Evolutionary conservation across 345 rosid species (phyloP), one percentile per base, ranked within the genome.

Genomic region (Cardamine resedifolia): DNA sequence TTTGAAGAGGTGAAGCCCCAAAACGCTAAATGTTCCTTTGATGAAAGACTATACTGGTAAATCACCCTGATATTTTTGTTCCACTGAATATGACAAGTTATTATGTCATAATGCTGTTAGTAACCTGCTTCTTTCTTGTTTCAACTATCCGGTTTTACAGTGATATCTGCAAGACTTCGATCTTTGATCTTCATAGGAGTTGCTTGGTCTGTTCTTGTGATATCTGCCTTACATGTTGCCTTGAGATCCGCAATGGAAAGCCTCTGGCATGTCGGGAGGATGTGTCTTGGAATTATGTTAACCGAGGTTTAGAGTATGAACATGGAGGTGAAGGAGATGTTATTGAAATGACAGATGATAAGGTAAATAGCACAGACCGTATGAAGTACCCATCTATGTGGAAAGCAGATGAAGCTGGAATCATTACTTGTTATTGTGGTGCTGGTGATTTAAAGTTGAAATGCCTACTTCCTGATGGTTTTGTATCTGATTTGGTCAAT

Each of bases 1-100:
- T 31, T 68, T 57, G 72, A 51, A 38, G 59, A 65, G 41, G 59
- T 74, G 7, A 79, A 48, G 26, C 61, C 38, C n/a, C 1, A 33
- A 60, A 51, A 33, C 16, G 26, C 64, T 41, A 0, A 23, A 23
- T 64, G 74, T 34, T 6, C 0, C 9, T 11, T 19, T 8, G 68
- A 78, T 43, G 94, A 84, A 58, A 87, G 89, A 72, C 44, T 77
- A 12, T 86, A 75, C 55, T 88, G 93, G 93, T 88, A 84, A 10
- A 34, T 44, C 51, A 43, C 21, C 9, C 19, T 34, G n/a, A 12
- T 38, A 53, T 10, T 59, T n/a, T 16, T 59, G 58, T 24, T 58
- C 14, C 16, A 56, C 3, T 10, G 26, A 59, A 16, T 49, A 28
- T 36, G 33, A 28, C 19, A 23, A 43, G 28, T 39, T 33, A 0